Conservation (phyloP, 148 eudicot genomes). For the Silene conica region DNA sequence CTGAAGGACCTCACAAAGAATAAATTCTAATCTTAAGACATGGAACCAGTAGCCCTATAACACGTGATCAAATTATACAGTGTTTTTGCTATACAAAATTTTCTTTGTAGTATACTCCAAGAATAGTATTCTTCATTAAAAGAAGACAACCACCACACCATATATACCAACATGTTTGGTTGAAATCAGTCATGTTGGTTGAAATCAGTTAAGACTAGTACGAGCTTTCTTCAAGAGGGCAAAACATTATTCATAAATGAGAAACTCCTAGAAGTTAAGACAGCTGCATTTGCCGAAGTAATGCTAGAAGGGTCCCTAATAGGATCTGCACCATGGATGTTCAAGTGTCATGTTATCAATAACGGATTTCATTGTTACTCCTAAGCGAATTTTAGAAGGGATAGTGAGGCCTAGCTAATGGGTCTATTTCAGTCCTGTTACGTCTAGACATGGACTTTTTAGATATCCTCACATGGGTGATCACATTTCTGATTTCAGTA, state of each 20-base stretch:
- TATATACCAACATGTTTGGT: neutral
- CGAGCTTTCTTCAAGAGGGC: neutral
- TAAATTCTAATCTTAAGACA: too few relatives aligned
- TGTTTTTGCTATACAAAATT: neutral
- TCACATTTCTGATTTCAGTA: neutral
- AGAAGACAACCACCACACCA: neutral
- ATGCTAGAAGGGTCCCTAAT: neutral
- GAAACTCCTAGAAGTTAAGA: neutral
- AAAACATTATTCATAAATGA: neutral
- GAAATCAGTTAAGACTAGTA: neutral
- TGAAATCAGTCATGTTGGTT: neutral
- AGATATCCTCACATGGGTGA: neutral
- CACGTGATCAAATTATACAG: neutral
- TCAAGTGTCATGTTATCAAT: neutral
- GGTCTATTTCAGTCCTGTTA: neutral
- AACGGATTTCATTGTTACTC: neutral
- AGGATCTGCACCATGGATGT: neutral
- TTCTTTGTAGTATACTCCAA: neutral
- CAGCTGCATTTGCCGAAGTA: neutral
- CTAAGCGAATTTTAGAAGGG: slow-evolving; percentile 2
- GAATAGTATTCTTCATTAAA: neutral
- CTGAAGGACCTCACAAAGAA: neutral
- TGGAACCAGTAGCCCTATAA: neutral
- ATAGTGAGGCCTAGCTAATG: neutral
- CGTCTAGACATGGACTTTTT: neutral